These are phyloP conservation scores for Lactarius hengduanensis DNA, from an alignment of 768 basidiomycete genomes.

Conservation along the genomic window DNA sequence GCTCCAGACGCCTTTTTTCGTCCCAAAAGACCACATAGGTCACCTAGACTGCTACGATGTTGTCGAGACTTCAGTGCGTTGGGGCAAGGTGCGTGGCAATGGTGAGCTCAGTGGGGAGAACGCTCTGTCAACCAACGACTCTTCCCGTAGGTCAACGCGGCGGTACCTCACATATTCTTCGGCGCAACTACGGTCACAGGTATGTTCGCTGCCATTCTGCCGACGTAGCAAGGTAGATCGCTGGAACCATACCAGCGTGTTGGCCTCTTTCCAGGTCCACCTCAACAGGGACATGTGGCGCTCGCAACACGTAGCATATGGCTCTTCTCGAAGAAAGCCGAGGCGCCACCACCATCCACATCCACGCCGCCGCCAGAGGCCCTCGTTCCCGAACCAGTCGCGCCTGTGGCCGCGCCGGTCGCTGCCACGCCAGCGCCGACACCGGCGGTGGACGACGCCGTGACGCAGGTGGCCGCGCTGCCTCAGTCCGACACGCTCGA, in stretches of 20 bases:
- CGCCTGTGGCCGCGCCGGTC: not conserved
- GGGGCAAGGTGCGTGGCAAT: slow-evolving; percentile 15
- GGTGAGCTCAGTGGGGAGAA: not conserved
- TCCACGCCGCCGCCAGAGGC: not conserved
- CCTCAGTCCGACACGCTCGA: slow-evolving; percentile 7
- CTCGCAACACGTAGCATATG: slow-evolving; percentile 19
- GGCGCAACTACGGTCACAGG: slow-evolving; percentile 11
- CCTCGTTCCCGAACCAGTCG: not conserved
- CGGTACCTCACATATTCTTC: slow-evolving; percentile 5
- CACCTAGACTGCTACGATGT: slow-evolving; percentile 7
- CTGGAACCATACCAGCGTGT: slow-evolving; percentile 19
- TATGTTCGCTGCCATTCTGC: not conserved
- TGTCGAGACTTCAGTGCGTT: slow-evolving; percentile 23
- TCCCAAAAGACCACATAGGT: slow-evolving; percentile 9
- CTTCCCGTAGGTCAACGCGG: slow-evolving; percentile 11
- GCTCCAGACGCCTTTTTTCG: not conserved
- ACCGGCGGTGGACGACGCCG: not conserved
- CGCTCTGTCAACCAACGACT: not conserved
- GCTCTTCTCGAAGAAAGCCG: slow-evolving; percentile 20
- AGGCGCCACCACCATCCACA: not conserved
- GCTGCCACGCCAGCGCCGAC: not conserved
- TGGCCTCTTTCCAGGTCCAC: not conserved
- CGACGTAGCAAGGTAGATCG: not conserved
- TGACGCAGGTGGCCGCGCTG: slow-evolving; percentile 2
- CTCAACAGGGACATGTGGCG: not conserved